Conservation (phyloP, 2,329 filamentous ascomycete genomes). For the Stachybotrys chlorohalonatus region DNA sequence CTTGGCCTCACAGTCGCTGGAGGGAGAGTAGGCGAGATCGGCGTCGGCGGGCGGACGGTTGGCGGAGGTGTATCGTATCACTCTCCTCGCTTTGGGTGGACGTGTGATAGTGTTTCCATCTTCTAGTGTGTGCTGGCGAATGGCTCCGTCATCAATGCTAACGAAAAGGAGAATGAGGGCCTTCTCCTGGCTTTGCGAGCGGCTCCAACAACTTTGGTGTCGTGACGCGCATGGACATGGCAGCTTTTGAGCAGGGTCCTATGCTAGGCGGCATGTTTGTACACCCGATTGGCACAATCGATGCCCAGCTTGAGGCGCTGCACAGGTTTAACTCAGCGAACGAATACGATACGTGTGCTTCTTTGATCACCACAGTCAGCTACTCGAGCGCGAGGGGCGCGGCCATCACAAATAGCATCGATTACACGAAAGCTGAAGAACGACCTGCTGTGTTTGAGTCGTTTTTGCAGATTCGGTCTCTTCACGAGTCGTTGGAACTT, state of each 20-base stretch:
- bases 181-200: slow-evolving; percentile 48
- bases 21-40: not conserved
- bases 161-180: slow-evolving; percentile 25
- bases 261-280: not conserved
- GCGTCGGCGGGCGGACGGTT: slow-evolving; percentile 2
- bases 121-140: slow-evolving; percentile 6
- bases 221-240: slow-evolving; percentile 33
- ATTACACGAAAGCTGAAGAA: not conserved
- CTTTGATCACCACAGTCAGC: slow-evolving; percentile 1
- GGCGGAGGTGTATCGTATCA: slow-evolving; percentile 10
- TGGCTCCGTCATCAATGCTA: slow-evolving; percentile 30
- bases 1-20: not conserved
- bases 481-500: not conserved
- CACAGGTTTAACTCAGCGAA: not conserved
- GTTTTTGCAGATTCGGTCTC: not conserved
- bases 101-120: slow-evolving; percentile 3
- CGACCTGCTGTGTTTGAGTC: not conserved
- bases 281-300: slow-evolving; percentile 6
- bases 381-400: not conserved
- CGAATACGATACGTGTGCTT: slow-evolving; percentile 2
- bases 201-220: slow-evolving; percentile 49
- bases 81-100: slow-evolving; percentile 5
- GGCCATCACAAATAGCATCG: not conserved
- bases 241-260: not conserved
- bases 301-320: slow-evolving; percentile 1